Evolutionary conservation across 2,329 filamentous ascomycete species (phyloP).

Genomic region (Paracoccidioides brasiliensis): DNA sequence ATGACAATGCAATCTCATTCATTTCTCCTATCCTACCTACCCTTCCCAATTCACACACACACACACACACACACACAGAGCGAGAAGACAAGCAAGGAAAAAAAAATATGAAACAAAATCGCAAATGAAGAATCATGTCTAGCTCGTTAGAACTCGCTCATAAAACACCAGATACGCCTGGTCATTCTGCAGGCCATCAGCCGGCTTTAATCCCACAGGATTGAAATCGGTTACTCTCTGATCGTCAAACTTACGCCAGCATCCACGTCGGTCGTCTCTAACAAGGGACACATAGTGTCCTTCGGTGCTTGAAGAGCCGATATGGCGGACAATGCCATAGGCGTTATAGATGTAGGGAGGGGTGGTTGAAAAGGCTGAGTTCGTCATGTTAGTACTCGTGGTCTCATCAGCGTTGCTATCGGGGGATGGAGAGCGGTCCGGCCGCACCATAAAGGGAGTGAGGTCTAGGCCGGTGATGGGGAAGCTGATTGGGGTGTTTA

Average conservation of each 20-base stretch:
- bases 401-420: conserved; percentile 42
- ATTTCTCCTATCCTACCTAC: background rate
- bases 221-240: conserved; percentile 43
- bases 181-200: conserved; percentile 46
- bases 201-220: conserved; percentile 36
- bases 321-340: conserved; percentile 72
- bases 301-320: conserved; percentile 51
- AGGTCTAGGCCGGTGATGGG: conserved; percentile 58
- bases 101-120: background rate
- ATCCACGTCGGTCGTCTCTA: conserved; percentile 43
- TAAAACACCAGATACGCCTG: conserved; percentile 56
- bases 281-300: conserved; percentile 73
- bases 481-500: conserved; percentile 60
- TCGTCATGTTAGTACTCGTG: conserved; percentile 42
- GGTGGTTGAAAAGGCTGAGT: conserved; percentile 21
- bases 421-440: conserved; percentile 22
- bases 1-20: no score
- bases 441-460: conserved; percentile 45
- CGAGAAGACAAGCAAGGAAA: background rate
- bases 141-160: conserved; percentile 36
- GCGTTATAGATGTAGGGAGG: conserved; percentile 64
- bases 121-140: background rate
- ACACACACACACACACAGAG: background rate
- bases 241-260: conserved; percentile 52
- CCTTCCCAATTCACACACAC: background rate